Base-by-base conservation (phyloP, 2,329 filamentous ascomycete genomes). In the Lachnellula subtilissima region DNA sequence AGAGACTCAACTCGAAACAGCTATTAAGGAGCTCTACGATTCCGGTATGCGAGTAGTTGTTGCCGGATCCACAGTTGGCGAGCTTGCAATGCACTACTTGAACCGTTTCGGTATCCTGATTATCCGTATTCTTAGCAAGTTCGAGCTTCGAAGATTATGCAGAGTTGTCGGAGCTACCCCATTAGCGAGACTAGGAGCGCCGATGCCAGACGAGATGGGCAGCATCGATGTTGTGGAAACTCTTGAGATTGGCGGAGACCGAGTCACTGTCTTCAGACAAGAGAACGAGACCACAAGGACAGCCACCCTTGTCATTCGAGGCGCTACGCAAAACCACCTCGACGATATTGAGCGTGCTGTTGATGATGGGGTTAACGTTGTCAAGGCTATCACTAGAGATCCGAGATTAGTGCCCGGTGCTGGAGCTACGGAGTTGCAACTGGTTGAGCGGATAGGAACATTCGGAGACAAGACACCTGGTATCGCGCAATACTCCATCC, bases 131-230 rank as follows among this genome's bases (percentile, higher is more conserved):
- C 85, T 97, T 68, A 96, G 91, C 77, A 99, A 99, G 76, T 99
- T 97, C 70, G 94, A 99, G 76, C 85, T 99, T 59, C 87, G 94
- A 66, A 85, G 94, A 69, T 80, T 97, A 68, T 99, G 95, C 81
- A 88, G 94, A 61, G 94, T 99, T 23, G 93, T 97, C 52, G 93
- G 93, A 61, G 94, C 94, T 55, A 97, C 94, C 14, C 94, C 94
- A n/a, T 82, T 99, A 60, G 95, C 95, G 52, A 88, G 94, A 67
- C 81, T 99, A 48, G 94, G 94, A 62, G 94, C 95, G 15, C 94
- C 94, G 46, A 99, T 99, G 94, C 94, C 95, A n/a, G 94, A 99
- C 66, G 94, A 99, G 80, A 97, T 96, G 92, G 94, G 94, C 63
- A 88, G 76, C 67, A 85, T 99, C 61, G 94, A 99, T 71, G 75